Evolutionary conservation across 768 basidiomycete genomes (phyloP).

Genomic region (Tephrocybe sp.): DNA sequence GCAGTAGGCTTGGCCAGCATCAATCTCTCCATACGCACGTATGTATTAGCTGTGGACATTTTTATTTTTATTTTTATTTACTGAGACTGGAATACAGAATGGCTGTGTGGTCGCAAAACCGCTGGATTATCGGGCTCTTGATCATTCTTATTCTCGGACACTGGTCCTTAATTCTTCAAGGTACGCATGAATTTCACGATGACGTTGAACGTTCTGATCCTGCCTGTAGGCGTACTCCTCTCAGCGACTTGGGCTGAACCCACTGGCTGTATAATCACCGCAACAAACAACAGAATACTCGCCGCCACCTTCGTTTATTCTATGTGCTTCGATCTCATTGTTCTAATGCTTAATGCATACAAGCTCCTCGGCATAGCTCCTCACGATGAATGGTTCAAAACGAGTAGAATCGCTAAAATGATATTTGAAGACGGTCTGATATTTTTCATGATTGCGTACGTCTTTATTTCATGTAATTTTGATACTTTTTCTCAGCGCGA

Average conservation of each 20-base stretch:
- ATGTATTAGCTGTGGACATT: conserved; percentile 17
- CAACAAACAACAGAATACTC: conserved; percentile 62
- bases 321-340: conserved; percentile 70
- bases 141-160: conserved; percentile 63
- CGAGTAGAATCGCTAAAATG: conserved; percentile 54
- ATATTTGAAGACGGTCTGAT: conserved; percentile 74
- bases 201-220: background rate
- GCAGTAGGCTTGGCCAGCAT: conserved; percentile 60
- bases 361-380: conserved; percentile 43
- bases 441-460: conserved; percentile 75
- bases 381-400: conserved; percentile 23
- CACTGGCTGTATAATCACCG: conserved; percentile 50
- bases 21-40: conserved; percentile 62
- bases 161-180: conserved; percentile 71
- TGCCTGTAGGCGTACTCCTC: conserved; percentile 51
- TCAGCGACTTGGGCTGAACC: conserved; percentile 53
- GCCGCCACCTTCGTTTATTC: conserved; percentile 76
- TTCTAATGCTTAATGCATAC: conserved; percentile 58
- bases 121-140: conserved; percentile 49
- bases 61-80: background rate
- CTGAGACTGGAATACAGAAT: conserved; percentile 27
- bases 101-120: conserved; percentile 65
- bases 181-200: conserved; percentile 23
- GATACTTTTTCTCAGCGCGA: background rate
- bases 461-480: conserved; percentile 10